phyloP scores from a whole-genome alignment of 768 basidiomycete species.

The Lentinula detonsa region DNA sequence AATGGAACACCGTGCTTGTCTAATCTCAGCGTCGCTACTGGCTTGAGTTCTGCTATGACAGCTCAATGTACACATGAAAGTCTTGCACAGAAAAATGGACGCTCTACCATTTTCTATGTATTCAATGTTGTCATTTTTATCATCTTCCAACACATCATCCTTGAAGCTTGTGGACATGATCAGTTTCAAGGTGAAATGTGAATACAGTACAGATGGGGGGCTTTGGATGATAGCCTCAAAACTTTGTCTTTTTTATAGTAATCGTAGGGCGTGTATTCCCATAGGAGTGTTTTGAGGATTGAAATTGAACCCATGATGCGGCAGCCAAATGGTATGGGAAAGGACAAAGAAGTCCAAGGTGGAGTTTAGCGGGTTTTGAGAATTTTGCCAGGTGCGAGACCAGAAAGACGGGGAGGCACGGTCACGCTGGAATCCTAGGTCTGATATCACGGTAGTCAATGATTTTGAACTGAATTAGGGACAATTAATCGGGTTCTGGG shows the following conservation, averaged over 20 bases:
- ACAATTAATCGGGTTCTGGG: background rate
- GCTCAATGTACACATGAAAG: background rate
- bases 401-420: background rate
- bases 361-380: background rate
- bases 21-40: background rate
- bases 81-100: background rate
- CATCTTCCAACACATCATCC: background rate
- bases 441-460: too few species aligned
- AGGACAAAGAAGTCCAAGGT: background rate
- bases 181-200: background rate
- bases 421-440: background rate
- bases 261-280: background rate
- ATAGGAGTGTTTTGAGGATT: background rate
- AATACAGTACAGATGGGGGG: background rate
- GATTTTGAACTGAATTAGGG: background rate
- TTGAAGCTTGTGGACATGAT: background rate
- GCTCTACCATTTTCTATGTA: background rate
- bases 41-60: background rate
- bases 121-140: background rate
- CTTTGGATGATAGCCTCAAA: too few species aligned
- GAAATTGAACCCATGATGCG: background rate
- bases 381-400: background rate
- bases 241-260: background rate
- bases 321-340: background rate
- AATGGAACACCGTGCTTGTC: conserved; percentile 3